Conservation (phyloP, 768 basidiomycete species). For the Auriscalpium microsporum region DNA sequence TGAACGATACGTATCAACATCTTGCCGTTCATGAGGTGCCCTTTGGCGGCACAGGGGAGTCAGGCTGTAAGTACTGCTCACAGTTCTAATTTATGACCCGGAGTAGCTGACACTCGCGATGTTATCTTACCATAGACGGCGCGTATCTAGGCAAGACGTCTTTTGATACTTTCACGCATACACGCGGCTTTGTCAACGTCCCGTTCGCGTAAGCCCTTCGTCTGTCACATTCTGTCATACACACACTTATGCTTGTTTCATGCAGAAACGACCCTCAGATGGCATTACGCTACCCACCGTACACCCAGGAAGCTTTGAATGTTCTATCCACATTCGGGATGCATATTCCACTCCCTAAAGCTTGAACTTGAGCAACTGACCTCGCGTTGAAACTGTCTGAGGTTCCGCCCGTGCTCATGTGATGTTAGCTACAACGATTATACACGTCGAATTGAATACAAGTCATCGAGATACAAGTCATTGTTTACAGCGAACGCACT, state of each 20-base stretch:
- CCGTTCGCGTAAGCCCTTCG: conserved; percentile 42
- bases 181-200: conserved; percentile 42
- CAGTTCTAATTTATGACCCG: not conserved
- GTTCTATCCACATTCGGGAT: conserved; percentile 17
- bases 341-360: not conserved
- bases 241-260: not conserved
- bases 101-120: too few species aligned
- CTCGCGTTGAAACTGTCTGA: too few species aligned
- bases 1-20: conserved; percentile 24
- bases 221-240: not conserved
- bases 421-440: too few species aligned
- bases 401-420: too few species aligned
- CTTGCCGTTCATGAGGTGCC: conserved; percentile 15
- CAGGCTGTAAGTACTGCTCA: conserved; percentile 18
- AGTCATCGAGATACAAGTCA: too few species aligned
- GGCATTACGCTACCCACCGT: conserved; percentile 51
- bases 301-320: conserved; percentile 32
- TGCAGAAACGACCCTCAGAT: conserved; percentile 42
- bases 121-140: conserved; percentile 14
- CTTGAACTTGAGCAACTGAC: too few species aligned
- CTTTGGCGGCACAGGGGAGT: conserved; percentile 19
- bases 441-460: too few species aligned
- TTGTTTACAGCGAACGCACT: too few species aligned
- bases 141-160: conserved; percentile 17
- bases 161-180: conserved; percentile 38